Evolutionary conservation across 2,329 filamentous ascomycete species (phyloP).

Genomic region (Nigrospora osmanthi): DNA sequence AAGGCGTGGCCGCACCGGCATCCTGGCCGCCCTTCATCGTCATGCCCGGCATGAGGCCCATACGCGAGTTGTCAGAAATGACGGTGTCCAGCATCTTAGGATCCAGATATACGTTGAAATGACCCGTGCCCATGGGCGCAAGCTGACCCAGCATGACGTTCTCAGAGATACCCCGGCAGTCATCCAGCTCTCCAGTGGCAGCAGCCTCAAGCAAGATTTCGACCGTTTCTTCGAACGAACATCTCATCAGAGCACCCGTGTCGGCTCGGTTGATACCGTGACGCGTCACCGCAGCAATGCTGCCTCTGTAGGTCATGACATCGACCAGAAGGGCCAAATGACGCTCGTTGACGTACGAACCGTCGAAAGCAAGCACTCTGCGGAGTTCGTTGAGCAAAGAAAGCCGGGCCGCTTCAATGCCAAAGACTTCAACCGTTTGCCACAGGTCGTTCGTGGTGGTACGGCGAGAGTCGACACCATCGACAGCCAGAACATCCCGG

Average conservation of each 20-base stretch:
- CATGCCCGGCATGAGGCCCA: slow-evolving; percentile 73
- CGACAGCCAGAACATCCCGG: slow-evolving; percentile 73
- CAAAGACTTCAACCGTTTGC: slow-evolving; percentile 89
- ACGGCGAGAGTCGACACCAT: slow-evolving; percentile 77
- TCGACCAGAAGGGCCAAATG: slow-evolving; percentile 93
- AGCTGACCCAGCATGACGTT: slow-evolving; percentile 98
- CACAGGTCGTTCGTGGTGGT: slow-evolving; percentile 96
- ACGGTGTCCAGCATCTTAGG: slow-evolving; percentile 94
- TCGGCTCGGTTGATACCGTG: slow-evolving; percentile 98
- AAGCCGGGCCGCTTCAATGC: slow-evolving; percentile 87
- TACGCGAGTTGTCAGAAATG: slow-evolving; percentile 84
- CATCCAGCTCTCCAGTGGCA: slow-evolving; percentile 88
- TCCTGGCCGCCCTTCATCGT: slow-evolving; percentile 66
- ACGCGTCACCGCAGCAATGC: slow-evolving; percentile 91
- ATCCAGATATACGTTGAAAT: slow-evolving; percentile 90
- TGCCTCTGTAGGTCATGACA: slow-evolving; percentile 94
- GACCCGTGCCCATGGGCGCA: slow-evolving; percentile 93
- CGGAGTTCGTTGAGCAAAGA: slow-evolving; percentile 84
- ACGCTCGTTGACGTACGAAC: slow-evolving; percentile 98
- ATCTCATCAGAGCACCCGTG: slow-evolving; percentile 97
- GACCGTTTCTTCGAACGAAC: slow-evolving; percentile 98
- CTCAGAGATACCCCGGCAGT: slow-evolving; percentile 96
- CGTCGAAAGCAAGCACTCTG: slow-evolving; percentile 92
- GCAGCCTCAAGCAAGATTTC: slow-evolving; percentile 96
- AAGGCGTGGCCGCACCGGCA: slow-evolving; percentile 86